Percentiles rank a stretch among this genome's conserved stretches.
Evolutionary conservation across 139 green algal species (phyloP).

Genomic region (Micractinium conductrix): DNA sequence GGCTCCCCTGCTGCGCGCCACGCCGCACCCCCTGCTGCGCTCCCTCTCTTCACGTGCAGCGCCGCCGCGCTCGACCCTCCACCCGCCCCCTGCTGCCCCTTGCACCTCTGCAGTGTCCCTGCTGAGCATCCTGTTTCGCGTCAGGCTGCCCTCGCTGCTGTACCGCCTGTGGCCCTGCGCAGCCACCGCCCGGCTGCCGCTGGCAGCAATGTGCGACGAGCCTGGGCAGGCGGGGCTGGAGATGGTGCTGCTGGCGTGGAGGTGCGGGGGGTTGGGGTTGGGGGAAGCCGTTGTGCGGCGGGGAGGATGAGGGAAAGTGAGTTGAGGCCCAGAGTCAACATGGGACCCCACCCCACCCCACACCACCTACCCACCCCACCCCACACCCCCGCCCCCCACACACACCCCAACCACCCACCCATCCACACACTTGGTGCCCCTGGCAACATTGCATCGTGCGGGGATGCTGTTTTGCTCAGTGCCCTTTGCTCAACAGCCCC

Average conservation of each 20-base stretch:
- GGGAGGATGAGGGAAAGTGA: not conserved
- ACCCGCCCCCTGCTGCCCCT: not conserved
- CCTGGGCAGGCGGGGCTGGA: not conserved
- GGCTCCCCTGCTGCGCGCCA: too few species aligned
- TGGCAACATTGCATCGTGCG: too few species aligned
- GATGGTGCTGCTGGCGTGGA: not conserved
- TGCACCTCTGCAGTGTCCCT: not conserved
- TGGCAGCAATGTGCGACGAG: not conserved
- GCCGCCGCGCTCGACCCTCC: too few species aligned
- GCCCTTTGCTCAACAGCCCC: not conserved
- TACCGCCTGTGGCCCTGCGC: constrained; percentile 24
- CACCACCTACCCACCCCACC: not conserved
- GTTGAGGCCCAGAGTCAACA: not conserved
- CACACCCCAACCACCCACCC: not conserved
- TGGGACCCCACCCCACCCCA: not conserved
- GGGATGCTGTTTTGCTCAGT: not conserved
- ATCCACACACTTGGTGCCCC: not conserved
- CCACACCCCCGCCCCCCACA: not conserved
- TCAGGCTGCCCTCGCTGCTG: constrained; percentile 3
- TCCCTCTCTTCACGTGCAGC: not conserved
- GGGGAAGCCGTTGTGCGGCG: too few species aligned
- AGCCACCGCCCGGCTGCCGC: not conserved
- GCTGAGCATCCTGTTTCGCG: not conserved
- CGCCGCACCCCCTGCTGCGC: too few species aligned
- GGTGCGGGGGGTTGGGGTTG: not conserved